Evolutionary conservation across 176 grass and related monocot species (phyloP).

Genomic region (Phyllostachys edulis): DNA sequence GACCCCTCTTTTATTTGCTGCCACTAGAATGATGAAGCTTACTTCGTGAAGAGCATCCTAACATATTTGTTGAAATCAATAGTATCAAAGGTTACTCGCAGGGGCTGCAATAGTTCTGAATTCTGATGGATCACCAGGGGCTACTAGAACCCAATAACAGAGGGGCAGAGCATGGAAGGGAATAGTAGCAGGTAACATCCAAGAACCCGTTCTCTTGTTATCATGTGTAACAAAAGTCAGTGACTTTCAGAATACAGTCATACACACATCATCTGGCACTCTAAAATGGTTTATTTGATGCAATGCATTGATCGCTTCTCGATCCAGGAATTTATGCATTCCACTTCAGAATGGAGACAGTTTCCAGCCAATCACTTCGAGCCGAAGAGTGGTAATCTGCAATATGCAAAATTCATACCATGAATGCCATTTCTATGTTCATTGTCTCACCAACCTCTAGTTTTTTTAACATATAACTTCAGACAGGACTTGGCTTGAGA

Average conservation of each 20-base stretch:
- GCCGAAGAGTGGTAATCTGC: slow-evolving; percentile 44
- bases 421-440: not conserved
- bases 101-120: not conserved
- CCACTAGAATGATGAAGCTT: not conserved
- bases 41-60: not conserved
- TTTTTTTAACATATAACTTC: not conserved
- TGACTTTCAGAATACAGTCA: slow-evolving; percentile 24
- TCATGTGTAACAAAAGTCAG: slow-evolving; percentile 16
- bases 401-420: slow-evolving; percentile 1
- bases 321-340: not conserved
- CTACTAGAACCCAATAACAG: not conserved
- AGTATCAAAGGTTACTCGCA: not conserved
- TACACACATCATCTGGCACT: slow-evolving; percentile 35
- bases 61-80: not conserved
- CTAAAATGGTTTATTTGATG: slow-evolving; percentile 29
- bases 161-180: not conserved
- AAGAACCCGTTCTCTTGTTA: slow-evolving; percentile 1
- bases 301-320: not conserved
- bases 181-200: not conserved
- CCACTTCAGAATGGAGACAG: not conserved
- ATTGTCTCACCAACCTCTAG: not conserved
- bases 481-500: not conserved
- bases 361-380: slow-evolving; percentile 38
- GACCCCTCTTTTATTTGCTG: not conserved
- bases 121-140: not conserved